Base-by-base conservation (phyloP, 2,329 filamentous ascomycete species). In the Gyromitra esculenta region DNA sequence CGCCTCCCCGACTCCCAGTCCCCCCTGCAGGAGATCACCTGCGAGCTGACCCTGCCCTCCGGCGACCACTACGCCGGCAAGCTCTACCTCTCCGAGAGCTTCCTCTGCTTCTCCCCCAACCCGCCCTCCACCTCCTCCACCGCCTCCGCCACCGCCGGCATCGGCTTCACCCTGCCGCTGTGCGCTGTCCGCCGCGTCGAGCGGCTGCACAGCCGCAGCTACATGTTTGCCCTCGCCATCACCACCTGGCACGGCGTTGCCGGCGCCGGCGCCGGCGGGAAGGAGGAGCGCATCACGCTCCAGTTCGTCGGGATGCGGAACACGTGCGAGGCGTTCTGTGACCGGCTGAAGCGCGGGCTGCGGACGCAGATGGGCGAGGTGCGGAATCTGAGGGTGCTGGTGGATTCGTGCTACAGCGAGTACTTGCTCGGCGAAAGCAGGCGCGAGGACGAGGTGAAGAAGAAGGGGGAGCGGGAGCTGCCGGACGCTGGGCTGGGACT, bases 401-500 rank as follows among this genome's bases (percentile, higher is more conserved):
- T 94, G 2, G 85, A 88, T 25, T 91, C 96, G 81, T 97, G 93
- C 85, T 98, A 98, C 84, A 97, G 95, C 0, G 94, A 97, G 84
- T 94, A 95, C 82, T 85, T 92, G 69, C 87, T 92, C 45, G 76
- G 78, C 37, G 85, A 43, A 82, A 87, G 0, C 84, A 83, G 50
- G 80, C 82, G 43, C 82, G 81, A 35, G 81, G 81, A 54, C 59
- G 80, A 0, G 84, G 83, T 59, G 81, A 82, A 89, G 48, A 88
- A 87, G 82, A 90, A 91, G 81, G 83, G 83, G n/a, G 86, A 86
- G 31, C 86, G 85, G 50, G 87, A 88, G 69, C 89, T 91, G 13
- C 95, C 96, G n/a, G 95, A 99, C 84, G 96, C 94, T 25, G 96
- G 96, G 0, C 86, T 99, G 45, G 96, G 96, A 45, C 92, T 96